Conservation (phyloP, 164 flowering plant species). For the Tinospora cordifolia region DNA sequence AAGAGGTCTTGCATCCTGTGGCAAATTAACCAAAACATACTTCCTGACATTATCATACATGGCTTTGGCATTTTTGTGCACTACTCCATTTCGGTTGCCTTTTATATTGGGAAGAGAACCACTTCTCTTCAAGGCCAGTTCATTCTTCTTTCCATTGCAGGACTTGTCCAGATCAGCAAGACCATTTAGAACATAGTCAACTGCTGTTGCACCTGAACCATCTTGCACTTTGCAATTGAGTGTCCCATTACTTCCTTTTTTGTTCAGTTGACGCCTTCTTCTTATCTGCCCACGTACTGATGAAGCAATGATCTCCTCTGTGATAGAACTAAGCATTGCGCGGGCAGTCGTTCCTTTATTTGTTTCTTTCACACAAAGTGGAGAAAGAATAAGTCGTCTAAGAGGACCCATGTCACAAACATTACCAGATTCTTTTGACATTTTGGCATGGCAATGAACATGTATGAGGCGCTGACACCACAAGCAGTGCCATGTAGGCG, state of each 20-base stretch:
- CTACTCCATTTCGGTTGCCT: conserved; percentile 20
- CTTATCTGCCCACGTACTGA: conserved; percentile 48
- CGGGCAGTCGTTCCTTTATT: conserved; percentile 23
- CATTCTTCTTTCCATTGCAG: conserved; percentile 23
- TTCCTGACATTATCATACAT: conserved; percentile 24
- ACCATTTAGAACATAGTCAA: conserved; percentile 37
- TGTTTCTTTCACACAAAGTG: conserved; percentile 51
- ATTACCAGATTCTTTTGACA: conserved; percentile 64
- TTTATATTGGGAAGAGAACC: conserved; percentile 15
- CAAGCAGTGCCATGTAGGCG: conserved; percentile 72
- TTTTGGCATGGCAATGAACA: conserved; percentile 60
- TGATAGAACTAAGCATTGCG: conserved; percentile 39
- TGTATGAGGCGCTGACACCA: conserved; percentile 86
- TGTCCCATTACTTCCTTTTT: conserved; percentile 28
- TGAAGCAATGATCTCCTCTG: conserved; percentile 42
- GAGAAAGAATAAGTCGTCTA: conserved; percentile 60
- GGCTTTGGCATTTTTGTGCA: conserved; percentile 19
- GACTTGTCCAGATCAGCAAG: conserved; percentile 36
- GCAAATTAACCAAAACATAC: conserved; percentile 45
- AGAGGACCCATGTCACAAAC: conserved; percentile 68
- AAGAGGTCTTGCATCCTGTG: conserved; percentile 65
- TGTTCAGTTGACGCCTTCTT: conserved; percentile 39
- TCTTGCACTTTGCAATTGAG: conserved; percentile 32
- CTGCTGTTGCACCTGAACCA: conserved; percentile 29
- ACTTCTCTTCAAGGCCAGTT: conserved; percentile 19